These are phyloP conservation scores for Neotropicomus parvogracilis DNA, from an alignment of 1,284 basidiomycete species.

Conservation along the genomic window DNA sequence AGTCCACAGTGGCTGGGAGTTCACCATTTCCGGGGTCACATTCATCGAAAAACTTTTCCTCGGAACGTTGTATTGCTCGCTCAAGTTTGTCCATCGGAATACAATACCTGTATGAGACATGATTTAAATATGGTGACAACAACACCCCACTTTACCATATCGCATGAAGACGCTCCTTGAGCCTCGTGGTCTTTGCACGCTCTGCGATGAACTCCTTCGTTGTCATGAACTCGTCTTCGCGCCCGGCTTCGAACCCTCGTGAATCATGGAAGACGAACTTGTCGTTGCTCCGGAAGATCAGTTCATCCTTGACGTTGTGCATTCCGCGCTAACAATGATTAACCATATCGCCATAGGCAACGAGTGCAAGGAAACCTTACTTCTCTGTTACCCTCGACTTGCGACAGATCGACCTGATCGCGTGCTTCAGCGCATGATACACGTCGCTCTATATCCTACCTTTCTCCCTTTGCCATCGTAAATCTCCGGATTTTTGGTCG, in stretches of 20 bases:
- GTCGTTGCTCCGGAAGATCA: no score
- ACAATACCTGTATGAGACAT: not conserved
- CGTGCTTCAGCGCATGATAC: not conserved
- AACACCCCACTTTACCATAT: not conserved
- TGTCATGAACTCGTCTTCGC: not conserved
- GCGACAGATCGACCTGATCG: not conserved
- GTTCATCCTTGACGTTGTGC: no score
- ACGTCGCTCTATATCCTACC: not conserved
- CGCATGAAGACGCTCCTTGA: conserved; percentile 1
- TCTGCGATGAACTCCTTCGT: not conserved
- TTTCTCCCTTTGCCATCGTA: not conserved
- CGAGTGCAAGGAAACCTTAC: no score
- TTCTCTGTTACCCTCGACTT: conserved; percentile 1
- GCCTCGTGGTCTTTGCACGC: not conserved
- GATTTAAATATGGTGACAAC: not conserved
- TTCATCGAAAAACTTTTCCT: not conserved
- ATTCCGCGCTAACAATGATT: no score
- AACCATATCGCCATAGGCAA: not conserved
- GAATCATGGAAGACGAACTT: conserved; percentile 2
- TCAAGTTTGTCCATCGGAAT: conserved; percentile 2
- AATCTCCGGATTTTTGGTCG: conserved; percentile 7
- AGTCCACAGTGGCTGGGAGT: not conserved
- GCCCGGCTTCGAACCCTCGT: not conserved
- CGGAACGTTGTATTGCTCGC: not conserved
- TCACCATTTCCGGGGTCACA: no score